Percentiles rank a stretch among this genome's conserved stretches.
Conservation (phyloP, 345 rosid species). For the Eucalyptus lansdowneana region DNA sequence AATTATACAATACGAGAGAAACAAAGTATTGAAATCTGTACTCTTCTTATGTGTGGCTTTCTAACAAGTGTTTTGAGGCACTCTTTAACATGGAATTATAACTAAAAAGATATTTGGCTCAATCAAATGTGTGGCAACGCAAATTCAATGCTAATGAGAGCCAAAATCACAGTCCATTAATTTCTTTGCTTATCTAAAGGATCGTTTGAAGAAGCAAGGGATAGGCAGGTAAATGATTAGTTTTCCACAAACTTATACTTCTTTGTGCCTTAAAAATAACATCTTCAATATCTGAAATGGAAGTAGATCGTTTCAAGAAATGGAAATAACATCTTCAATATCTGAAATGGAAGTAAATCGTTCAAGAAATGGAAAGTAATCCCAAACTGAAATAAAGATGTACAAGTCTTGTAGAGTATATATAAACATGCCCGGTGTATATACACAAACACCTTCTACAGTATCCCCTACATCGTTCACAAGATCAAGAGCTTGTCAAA, state of each 20-base stretch:
- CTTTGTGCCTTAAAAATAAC: neutral
- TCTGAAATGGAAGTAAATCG: neutral
- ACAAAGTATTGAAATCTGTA: neutral
- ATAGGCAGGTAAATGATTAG: neutral
- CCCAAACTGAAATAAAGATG: neutral
- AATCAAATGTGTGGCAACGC: neutral
- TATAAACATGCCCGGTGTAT: neutral
- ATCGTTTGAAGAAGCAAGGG: neutral
- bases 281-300: neutral
- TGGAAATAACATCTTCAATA: neutral
- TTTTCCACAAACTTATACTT: neutral
- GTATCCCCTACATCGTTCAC: neutral
- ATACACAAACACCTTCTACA: neutral
- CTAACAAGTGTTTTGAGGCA: neutral
- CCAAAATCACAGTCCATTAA: neutral
- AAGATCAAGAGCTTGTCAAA: neutral
- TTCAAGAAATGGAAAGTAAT: neutral
- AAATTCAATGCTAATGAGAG: neutral
- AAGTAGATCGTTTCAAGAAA: neutral
- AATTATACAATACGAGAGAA: neutral
- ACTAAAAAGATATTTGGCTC: neutral
- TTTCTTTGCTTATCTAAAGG: neutral
- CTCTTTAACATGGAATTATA: neutral
- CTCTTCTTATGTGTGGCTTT: neutral
- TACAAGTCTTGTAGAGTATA: neutral